Evolutionary conservation across 805 yeast genomes (phyloP).

Genomic region (Ogataea henricii): DNA sequence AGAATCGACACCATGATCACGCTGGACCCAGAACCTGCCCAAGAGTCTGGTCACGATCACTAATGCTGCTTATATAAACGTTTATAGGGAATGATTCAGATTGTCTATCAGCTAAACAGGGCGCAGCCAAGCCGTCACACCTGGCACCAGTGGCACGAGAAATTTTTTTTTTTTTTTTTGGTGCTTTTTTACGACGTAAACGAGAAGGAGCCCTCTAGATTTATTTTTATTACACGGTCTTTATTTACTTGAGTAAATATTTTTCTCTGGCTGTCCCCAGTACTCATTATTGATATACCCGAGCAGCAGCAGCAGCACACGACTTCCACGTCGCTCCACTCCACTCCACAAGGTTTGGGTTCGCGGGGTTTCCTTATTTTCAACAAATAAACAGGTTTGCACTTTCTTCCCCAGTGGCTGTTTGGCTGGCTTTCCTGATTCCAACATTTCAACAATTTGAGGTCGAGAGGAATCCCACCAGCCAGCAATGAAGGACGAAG

Average conservation of each 20-base stretch:
- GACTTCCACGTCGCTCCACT: no score
- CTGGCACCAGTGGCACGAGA: neutral
- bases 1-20: constrained; percentile 98
- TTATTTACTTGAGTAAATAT: no score
- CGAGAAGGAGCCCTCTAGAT: neutral
- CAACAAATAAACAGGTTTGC: constrained; percentile 4
- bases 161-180: neutral
- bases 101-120: constrained; percentile 1
- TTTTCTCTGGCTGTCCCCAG: no score
- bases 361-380: constrained; percentile 6
- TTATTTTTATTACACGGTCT: neutral
- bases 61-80: constrained; percentile 22
- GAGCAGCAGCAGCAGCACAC: no score
- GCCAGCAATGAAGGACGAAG: constrained; percentile 3
- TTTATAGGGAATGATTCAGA: constrained; percentile 1
- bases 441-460: constrained; percentile 8
- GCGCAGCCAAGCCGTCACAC: neutral
- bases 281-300: no score
- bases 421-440: constrained; percentile 1
- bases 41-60: constrained; percentile 91
- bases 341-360: no score
- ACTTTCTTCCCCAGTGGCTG: no score
- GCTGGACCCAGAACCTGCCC: constrained; percentile 92
- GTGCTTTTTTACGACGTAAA: neutral
- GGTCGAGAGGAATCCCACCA: neutral